Base-by-base conservation (phyloP, 129 eudicot species). In the Flaveria robusta region DNA sequence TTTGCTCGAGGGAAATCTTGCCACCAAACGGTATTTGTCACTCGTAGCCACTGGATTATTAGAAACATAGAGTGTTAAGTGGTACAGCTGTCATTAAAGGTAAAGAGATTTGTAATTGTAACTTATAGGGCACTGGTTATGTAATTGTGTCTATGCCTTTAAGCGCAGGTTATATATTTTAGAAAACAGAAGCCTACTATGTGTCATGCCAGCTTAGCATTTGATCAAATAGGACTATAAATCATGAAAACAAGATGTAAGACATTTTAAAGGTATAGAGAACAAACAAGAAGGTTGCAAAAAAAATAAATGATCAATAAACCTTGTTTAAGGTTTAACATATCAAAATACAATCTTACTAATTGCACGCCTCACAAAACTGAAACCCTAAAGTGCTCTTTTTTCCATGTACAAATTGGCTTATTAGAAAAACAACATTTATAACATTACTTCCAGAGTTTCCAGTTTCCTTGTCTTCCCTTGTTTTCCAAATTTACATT, bases 1-100 rank as follows among this genome's bases (percentile, higher is more conserved):
- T 74, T 83, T 13, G 77, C 72, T 51, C 72, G 87, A 50, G 92
- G 96, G 65, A 92, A 93, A 77, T 93, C 96, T 82, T 93, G 98
- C 94, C 94, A 92, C 98, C 98, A 93, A 66, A 93, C 90, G 24
- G 96, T 90, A 76, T 93, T 92, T 4, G 92, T 90, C 45, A 93
- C 93, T 66, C 27, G 64, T 67, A 63, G 77, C 96, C 98, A 93
- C 98, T 93, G 88, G 81, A 82, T 39, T 59, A 81, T 83, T n/a
- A 37, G 5, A 22, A 60, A 77, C 23, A 67, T 58, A 24, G 34
- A 23, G 29, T 24, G 37, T 52, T 75, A 16, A 73, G 71, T 5
- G 29, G 78, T 31, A 59, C 46, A 66, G n/a, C 27, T 52, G n/a
- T 16, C n/a, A 16, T 42, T 19, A 51, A 20, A 19, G 43, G 10